Percentiles rank a stretch among this genome's conserved stretches.
Conservation (phyloP, 495 filamentous ascomycete genomes). For the Trypethelium eluteriae region DNA sequence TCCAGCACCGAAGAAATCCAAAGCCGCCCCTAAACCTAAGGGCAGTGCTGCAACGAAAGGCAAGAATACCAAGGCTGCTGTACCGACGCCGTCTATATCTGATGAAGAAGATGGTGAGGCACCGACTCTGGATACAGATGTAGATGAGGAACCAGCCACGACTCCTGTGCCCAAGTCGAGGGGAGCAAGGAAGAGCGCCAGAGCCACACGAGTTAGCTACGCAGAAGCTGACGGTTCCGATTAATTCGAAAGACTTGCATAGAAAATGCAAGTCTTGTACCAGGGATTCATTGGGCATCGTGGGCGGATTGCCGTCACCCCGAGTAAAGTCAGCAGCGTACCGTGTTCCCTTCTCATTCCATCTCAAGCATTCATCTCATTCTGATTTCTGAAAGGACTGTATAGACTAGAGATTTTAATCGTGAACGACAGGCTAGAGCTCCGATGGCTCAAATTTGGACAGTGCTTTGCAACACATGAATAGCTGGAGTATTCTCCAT, state of each 20-base stretch:
- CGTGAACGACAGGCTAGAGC: background rate
- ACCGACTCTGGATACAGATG: background rate
- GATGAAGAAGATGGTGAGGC: background rate
- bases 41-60: background rate
- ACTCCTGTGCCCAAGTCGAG: background rate
- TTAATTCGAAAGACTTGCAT: background rate
- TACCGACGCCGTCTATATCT: background rate
- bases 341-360: too few species aligned
- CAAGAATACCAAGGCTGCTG: background rate
- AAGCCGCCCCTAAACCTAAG: background rate
- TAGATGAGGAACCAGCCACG: background rate
- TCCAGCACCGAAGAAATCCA: constrained; percentile 4
- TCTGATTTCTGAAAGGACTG: background rate
- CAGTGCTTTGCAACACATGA: background rate
- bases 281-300: too few species aligned
- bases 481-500: background rate
- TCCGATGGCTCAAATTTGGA: background rate
- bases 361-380: background rate
- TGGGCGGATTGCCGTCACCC: too few species aligned
- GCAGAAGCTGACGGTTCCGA: background rate
- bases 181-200: background rate
- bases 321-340: too few species aligned
- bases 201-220: constrained; percentile 2
- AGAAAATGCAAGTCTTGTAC: background rate
- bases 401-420: background rate